Percentiles rank a stretch among this genome's conserved stretches.
Evolutionary conservation across 305 asterid genomes (phyloP).

Genomic region (Solanum chacoense): DNA sequence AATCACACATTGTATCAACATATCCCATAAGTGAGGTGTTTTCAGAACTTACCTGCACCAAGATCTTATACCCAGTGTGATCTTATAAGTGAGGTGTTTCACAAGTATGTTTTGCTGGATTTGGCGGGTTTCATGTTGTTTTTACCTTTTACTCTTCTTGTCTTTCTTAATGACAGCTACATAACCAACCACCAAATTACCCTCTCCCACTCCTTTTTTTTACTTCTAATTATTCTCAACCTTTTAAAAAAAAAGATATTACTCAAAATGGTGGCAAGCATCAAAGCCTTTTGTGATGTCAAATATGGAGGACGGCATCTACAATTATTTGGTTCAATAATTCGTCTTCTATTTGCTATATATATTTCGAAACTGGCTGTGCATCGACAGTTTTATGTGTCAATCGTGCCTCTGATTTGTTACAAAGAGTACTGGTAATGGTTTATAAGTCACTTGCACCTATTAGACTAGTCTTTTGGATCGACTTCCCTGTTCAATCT

Average conservation of each 20-base stretch:
- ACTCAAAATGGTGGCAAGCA: not conserved
- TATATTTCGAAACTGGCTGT: not conserved
- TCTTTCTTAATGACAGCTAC: not conserved
- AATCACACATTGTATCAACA: not conserved
- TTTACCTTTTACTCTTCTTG: not conserved
- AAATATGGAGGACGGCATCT: not conserved
- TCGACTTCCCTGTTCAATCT: not conserved
- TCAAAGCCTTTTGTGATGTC: not conserved
- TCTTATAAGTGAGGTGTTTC: not conserved
- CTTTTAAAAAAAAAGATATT: not conserved
- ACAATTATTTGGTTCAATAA: not conserved
- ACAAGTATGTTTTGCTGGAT: not conserved
- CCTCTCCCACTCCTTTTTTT: not conserved
- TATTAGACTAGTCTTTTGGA: not conserved
- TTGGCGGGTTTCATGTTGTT: not conserved
- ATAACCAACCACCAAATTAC: not conserved
- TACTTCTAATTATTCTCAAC: not conserved
- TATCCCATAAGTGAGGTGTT: not conserved
- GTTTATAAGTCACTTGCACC: not conserved
- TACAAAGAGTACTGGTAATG: not conserved
- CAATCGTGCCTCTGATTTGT: not conserved
- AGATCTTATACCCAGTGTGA: not conserved
- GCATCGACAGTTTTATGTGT: not conserved
- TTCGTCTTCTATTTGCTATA: not conserved
- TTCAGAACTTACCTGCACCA: not conserved